phyloP scores from a whole-genome alignment of 805 yeast species.

The Hemisphaericaspora nanyangensis region DNA sequence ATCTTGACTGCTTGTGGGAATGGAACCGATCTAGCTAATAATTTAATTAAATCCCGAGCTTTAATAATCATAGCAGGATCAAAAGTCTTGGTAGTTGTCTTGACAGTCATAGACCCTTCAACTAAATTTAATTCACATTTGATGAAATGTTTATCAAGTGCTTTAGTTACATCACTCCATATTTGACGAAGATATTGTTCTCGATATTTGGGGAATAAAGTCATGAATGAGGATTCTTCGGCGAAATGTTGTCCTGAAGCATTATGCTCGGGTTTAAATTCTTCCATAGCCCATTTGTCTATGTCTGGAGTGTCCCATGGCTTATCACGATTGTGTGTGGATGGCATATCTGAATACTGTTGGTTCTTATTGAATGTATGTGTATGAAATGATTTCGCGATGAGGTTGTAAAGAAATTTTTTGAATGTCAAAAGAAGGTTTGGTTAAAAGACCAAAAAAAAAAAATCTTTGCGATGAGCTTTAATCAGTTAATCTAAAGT shows the following conservation, averaged over 20 bases:
- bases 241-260: slow-evolving; percentile 82
- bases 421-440: not conserved
- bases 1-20: slow-evolving; percentile 94
- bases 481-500: too few relatives aligned
- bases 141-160: slow-evolving; percentile 68
- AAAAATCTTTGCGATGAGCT: slow-evolving; percentile 1
- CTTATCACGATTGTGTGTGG: slow-evolving; percentile 90
- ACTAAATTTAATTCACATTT: slow-evolving; percentile 86
- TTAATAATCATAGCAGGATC: slow-evolving; percentile 93
- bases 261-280: slow-evolving; percentile 86
- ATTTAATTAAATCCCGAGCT: slow-evolving; percentile 91
- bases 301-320: slow-evolving; percentile 98
- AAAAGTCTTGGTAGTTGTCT: slow-evolving; percentile 89
- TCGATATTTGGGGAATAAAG: slow-evolving; percentile 93
- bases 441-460: not conserved
- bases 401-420: not conserved
- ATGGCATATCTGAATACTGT: slow-evolving; percentile 54
- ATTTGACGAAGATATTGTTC: slow-evolving; percentile 83
- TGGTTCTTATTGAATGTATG: not conserved
- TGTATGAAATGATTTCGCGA: not conserved
- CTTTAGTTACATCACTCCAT: slow-evolving; percentile 90
- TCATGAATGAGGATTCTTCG: slow-evolving; percentile 95
- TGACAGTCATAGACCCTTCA: slow-evolving; percentile 96
- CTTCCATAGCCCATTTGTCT: slow-evolving; percentile 88
- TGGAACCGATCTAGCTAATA: slow-evolving; percentile 94